Evolutionary conservation across 1,284 basidiomycete genomes (phyloP).

Genomic region (Moesziomyces aphidis): DNA sequence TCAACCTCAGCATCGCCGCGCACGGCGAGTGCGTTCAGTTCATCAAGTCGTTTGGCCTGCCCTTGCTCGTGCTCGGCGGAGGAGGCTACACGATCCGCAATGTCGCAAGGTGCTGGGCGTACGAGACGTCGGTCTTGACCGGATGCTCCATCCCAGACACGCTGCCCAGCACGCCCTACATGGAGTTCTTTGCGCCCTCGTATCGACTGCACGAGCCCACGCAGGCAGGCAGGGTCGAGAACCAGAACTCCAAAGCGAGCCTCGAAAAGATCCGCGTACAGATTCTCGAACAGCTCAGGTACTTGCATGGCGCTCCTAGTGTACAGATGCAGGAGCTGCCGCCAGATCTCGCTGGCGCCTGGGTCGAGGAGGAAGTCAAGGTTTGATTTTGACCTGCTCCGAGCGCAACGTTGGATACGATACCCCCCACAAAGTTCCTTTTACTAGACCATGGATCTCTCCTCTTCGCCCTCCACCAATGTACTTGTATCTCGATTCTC

Average conservation of each 20-base stretch:
- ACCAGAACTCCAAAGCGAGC: constrained; percentile 80
- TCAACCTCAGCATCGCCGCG: constrained; percentile 98
- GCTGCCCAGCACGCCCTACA: constrained; percentile 89
- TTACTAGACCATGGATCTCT: neutral
- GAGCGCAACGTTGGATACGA: neutral
- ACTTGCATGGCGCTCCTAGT: constrained; percentile 93
- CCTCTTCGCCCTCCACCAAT: neutral
- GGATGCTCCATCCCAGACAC: constrained; percentile 81
- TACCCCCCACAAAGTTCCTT: neutral
- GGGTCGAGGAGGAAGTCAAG: constrained; percentile 75
- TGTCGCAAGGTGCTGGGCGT: constrained; percentile 98
- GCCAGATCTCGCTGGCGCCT: constrained; percentile 83
- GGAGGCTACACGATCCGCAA: constrained; percentile 93
- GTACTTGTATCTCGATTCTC: neutral
- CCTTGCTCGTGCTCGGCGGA: constrained; percentile 89
- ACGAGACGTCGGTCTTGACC: constrained; percentile 90
- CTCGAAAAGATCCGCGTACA: constrained; percentile 86
- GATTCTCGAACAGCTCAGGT: constrained; percentile 90
- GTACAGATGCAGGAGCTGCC: constrained; percentile 97
- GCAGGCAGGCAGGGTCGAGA: constrained; percentile 85
- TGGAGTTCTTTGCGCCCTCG: constrained; percentile 90
- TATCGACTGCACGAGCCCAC: constrained; percentile 93
- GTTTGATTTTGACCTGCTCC: neutral
- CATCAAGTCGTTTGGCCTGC: constrained; percentile 89
- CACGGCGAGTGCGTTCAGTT: constrained; percentile 98